Conservation (phyloP, 371 early-diverging fungal species). For the Chytridiales sp. region DNA sequence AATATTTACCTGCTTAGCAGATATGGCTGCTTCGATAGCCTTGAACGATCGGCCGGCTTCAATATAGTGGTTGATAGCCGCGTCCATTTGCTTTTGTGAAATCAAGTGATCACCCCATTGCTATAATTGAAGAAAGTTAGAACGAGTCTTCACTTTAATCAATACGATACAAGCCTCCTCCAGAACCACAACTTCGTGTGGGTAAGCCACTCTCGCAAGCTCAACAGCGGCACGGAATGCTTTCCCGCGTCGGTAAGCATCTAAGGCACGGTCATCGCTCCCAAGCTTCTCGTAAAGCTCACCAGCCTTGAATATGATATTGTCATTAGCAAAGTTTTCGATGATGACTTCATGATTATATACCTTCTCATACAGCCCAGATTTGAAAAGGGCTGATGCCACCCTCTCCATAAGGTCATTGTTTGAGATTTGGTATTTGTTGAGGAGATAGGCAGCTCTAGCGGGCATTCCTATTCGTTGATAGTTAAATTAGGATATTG, state of each 20-base stretch:
- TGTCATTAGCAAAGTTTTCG: not conserved
- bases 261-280: conserved; percentile 48
- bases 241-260: conserved; percentile 52
- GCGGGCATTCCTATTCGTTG: conserved; percentile 45
- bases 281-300: conserved; percentile 54
- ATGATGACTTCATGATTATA: not conserved
- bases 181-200: conserved; percentile 50
- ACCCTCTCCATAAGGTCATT: conserved; percentile 51
- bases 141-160: not conserved
- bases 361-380: conserved; percentile 52
- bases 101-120: conserved; percentile 60
- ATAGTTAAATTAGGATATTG: not conserved
- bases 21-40: conserved; percentile 51
- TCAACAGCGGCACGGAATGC: conserved; percentile 56
- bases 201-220: conserved; percentile 43
- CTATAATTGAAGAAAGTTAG: conserved; percentile 14
- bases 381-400: conserved; percentile 48
- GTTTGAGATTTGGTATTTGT: conserved; percentile 36
- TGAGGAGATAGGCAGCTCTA: conserved; percentile 44
- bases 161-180: conserved; percentile 39
- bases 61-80: conserved; percentile 60
- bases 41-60: conserved; percentile 54
- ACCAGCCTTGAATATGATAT: conserved; percentile 35
- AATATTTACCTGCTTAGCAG: conserved; percentile 42
- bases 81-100: conserved; percentile 53